These are phyloP conservation scores for Elongisporangium senticosum DNA, from an alignment of 352 stramenopile species.

Conservation along the genomic window DNA sequence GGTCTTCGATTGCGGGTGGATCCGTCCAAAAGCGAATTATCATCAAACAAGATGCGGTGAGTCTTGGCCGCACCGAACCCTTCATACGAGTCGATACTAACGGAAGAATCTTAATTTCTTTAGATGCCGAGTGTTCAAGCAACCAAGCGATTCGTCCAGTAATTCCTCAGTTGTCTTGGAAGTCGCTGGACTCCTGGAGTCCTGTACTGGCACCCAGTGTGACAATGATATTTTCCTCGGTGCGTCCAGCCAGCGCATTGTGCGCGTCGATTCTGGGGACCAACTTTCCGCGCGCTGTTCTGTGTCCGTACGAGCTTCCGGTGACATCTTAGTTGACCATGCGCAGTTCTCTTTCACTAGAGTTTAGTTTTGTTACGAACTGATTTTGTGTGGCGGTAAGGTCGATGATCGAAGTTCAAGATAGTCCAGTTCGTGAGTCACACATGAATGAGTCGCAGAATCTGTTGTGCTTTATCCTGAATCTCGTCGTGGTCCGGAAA, in stretches of 20 bases:
- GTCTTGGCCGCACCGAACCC: not conserved
- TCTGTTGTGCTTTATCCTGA: slow-evolving; percentile 68
- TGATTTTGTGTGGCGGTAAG: not conserved
- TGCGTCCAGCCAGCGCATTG: slow-evolving; percentile 30
- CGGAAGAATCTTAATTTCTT: slow-evolving; percentile 2
- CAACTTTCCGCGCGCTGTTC: slow-evolving; percentile 26
- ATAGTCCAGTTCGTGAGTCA: not conserved
- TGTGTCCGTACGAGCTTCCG: slow-evolving; percentile 5
- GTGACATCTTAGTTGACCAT: slow-evolving; percentile 29
- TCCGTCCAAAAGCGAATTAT: not conserved
- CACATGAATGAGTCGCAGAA: slow-evolving; percentile 38
- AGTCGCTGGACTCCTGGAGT: slow-evolving; percentile 26
- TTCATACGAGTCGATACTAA: not conserved
- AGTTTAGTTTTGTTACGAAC: not conserved
- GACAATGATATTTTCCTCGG: slow-evolving; percentile 42
- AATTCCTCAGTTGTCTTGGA: slow-evolving; percentile 21
- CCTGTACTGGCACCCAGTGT: slow-evolving; percentile 26
- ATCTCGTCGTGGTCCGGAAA: slow-evolving; percentile 76
- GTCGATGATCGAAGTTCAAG: slow-evolving; percentile 10
- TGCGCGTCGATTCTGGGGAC: slow-evolving; percentile 22
- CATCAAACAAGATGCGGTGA: slow-evolving; percentile 29
- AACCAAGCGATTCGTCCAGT: slow-evolving; percentile 6
- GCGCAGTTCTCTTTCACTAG: slow-evolving; percentile 36
- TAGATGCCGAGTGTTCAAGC: slow-evolving; percentile 36
- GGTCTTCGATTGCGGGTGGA: not conserved